Conservation (phyloP, 2,329 filamentous ascomycete species). For the Xylariaceae sp. region DNA sequence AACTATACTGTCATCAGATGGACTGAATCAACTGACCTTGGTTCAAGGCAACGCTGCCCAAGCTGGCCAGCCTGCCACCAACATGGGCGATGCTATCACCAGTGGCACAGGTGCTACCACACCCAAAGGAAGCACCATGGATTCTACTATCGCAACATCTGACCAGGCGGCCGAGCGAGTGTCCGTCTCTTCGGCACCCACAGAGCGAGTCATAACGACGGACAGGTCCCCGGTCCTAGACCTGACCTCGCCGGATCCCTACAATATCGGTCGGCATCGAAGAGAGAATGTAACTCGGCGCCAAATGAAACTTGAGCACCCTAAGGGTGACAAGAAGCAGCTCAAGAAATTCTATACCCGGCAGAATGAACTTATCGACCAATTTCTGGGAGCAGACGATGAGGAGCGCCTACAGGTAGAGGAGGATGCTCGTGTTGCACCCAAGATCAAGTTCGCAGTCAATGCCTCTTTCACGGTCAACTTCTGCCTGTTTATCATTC, state of each 20-base stretch:
- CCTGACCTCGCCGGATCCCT: conserved; percentile 26
- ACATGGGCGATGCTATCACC: background rate
- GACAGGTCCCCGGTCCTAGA: conserved; percentile 4
- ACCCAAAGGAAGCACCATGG: no score
- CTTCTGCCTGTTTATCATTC: conserved; percentile 52
- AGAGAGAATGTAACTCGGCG: conserved; percentile 36
- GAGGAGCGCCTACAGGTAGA: conserved; percentile 49
- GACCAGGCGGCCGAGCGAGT: conserved; percentile 8
- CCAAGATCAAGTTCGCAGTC: conserved; percentile 50
- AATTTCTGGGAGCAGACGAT: conserved; percentile 51
- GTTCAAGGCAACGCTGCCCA: conserved; percentile 7
- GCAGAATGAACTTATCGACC: conserved; percentile 45
- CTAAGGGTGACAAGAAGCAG: conserved; percentile 37
- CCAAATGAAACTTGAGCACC: conserved; percentile 45
- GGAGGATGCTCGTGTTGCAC: conserved; percentile 45
- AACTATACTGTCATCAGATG: background rate
- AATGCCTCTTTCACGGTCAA: conserved; percentile 47
- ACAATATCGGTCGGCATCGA: conserved; percentile 36
- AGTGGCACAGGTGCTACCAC: no score
- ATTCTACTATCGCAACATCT: conserved; percentile 1
- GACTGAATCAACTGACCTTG: conserved; percentile 11
- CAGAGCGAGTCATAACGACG: conserved; percentile 4
- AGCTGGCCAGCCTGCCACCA: background rate
- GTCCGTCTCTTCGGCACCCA: conserved; percentile 2
- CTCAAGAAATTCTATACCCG: conserved; percentile 43